Conservation (phyloP, 768 basidiomycete genomes). For the Erythrobasidium yunnanense region DNA sequence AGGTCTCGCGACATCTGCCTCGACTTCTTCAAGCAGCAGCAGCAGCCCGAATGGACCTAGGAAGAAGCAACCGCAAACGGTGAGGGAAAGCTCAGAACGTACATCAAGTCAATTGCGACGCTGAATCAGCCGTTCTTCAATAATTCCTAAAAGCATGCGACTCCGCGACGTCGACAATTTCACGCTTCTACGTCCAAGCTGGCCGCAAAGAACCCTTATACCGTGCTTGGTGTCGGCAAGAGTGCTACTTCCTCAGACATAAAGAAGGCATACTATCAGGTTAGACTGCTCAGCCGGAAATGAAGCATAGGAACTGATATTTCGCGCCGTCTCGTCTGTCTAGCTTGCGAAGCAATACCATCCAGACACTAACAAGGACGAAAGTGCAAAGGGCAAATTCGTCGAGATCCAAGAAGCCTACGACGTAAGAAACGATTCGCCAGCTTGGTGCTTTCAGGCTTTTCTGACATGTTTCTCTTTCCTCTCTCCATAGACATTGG, state of each 20-base stretch:
- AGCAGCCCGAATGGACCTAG: too few relatives aligned
- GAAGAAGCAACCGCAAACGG: too few relatives aligned
- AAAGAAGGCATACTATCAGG: slow-evolving; percentile 94
- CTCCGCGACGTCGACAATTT: slow-evolving; percentile 4
- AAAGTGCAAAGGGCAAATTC: slow-evolving; percentile 79
- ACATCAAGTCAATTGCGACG: too few relatives aligned
- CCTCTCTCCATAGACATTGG: slow-evolving; percentile 56
- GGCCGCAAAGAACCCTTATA: slow-evolving; percentile 65
- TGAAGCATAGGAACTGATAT: too few relatives aligned
- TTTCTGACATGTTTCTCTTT: too few relatives aligned
- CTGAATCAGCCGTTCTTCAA: too few relatives aligned
- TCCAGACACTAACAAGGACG: slow-evolving; percentile 92
- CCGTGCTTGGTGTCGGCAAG: slow-evolving; percentile 73
- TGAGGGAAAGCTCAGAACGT: too few relatives aligned
- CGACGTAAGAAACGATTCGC: slow-evolving; percentile 54
- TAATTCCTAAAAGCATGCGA: too few relatives aligned
- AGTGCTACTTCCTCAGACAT: slow-evolving; percentile 78
- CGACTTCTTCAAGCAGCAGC: too few relatives aligned
- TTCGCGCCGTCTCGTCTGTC: too few relatives aligned
- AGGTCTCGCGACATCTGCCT: too few relatives aligned
- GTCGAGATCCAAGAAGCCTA: slow-evolving; percentile 95
- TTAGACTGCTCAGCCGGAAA: slow-evolving; percentile 45
- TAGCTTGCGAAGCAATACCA: slow-evolving; percentile 97
- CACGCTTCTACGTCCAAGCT: slow-evolving; percentile 7
- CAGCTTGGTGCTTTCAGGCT: not conserved